These are phyloP conservation scores for Xylariaceae sp. DNA, from an alignment of 2,329 filamentous ascomycete species.

Conservation along the genomic window DNA sequence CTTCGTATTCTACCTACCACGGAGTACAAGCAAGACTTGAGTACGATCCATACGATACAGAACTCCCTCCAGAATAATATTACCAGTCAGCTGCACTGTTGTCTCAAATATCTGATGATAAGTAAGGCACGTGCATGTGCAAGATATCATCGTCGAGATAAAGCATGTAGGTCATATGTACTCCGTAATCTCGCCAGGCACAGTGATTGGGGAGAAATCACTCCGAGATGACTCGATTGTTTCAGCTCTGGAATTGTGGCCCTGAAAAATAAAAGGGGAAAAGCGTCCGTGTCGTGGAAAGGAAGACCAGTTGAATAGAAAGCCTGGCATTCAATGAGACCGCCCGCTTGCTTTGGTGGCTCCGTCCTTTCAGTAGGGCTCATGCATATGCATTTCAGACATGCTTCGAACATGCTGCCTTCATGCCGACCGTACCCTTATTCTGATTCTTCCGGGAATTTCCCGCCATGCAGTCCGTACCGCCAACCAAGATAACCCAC, in stretches of 20 bases:
- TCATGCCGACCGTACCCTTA: not conserved
- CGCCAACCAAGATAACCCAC: conserved; percentile 46
- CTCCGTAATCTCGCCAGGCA: too few species aligned
- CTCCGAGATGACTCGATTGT: too few species aligned
- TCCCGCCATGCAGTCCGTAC: conserved; percentile 43
- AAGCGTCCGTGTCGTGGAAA: not conserved
- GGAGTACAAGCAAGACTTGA: not conserved
- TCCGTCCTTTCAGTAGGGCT: not conserved
- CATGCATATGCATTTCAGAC: not conserved
- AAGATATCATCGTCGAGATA: too few species aligned
- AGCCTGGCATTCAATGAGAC: not conserved
- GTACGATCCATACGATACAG: too few species aligned
- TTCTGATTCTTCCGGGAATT: conserved; percentile 28
- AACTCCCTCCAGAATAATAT: too few species aligned
- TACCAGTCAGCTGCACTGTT: too few species aligned
- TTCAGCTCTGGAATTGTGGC: not conserved
- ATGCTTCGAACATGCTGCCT: not conserved
- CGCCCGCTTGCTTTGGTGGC: not conserved
- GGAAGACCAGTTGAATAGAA: not conserved
- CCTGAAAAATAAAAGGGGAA: not conserved
- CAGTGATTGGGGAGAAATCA: too few species aligned
- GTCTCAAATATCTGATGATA: too few species aligned
- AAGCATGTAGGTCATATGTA: too few species aligned
- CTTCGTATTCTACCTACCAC: not conserved
- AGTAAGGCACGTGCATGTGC: too few species aligned